Conservation (phyloP, 805 yeast genomes). For the Ogataea trehalophila region DNA sequence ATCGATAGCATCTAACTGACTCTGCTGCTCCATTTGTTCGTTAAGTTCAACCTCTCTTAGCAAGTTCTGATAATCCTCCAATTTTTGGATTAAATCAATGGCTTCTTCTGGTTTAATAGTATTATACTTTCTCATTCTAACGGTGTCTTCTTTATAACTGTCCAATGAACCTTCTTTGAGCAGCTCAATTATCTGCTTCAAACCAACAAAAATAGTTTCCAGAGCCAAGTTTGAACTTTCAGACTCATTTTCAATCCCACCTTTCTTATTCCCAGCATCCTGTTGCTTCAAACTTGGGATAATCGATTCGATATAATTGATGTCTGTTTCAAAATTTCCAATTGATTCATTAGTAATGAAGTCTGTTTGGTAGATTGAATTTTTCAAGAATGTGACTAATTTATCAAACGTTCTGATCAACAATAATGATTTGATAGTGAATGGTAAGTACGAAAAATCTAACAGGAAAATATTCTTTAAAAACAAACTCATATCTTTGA, state of each 20-base stretch:
- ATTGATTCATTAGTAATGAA: constrained; percentile 59
- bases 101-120: constrained; percentile 75
- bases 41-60: constrained; percentile 9
- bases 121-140: constrained; percentile 63
- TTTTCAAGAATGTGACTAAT: constrained; percentile 65
- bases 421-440: constrained; percentile 70
- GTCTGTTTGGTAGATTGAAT: constrained; percentile 49
- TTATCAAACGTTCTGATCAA: constrained; percentile 84
- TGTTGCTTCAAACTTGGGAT: constrained; percentile 34
- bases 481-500: constrained; percentile 81
- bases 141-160: constrained; percentile 52
- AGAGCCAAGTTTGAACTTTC: constrained; percentile 40
- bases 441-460: constrained; percentile 77
- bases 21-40: background rate
- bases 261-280: constrained; percentile 12
- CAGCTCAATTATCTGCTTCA: constrained; percentile 75
- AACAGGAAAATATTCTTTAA: constrained; percentile 81
- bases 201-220: constrained; percentile 69
- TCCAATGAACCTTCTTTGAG: constrained; percentile 60
- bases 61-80: constrained; percentile 30
- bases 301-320: constrained; percentile 64
- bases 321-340: constrained; percentile 72
- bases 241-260: constrained; percentile 7
- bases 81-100: constrained; percentile 49
- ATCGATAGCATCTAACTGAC: constrained; percentile 4